Evolutionary conservation across 768 basidiomycete species (phyloP).

Genomic region (Boletus reticuloceps): DNA sequence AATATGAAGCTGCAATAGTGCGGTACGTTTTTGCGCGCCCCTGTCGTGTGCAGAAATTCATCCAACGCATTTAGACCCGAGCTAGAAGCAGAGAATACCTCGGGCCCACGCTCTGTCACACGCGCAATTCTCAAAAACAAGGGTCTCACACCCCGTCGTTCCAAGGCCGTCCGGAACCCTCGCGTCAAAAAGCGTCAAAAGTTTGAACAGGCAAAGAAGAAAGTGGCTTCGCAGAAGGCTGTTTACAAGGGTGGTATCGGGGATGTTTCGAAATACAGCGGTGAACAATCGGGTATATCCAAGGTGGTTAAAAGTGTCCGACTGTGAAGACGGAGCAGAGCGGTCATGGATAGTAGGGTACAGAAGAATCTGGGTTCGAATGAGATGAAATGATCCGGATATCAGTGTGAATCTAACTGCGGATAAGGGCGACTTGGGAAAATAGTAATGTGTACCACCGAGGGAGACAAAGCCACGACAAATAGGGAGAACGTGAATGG

Average conservation of each 20-base stretch:
- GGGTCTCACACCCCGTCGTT: constrained; percentile 86
- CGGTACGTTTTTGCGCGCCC: constrained; percentile 42
- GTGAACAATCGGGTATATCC: constrained; percentile 91
- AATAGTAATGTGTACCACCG: constrained; percentile 18
- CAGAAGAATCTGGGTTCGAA: constrained; percentile 18
- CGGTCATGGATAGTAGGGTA: constrained; percentile 5
- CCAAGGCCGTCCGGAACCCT: constrained; percentile 92
- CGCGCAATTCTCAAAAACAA: constrained; percentile 91
- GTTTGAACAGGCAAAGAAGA: constrained; percentile 95
- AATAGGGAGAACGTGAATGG: constrained; percentile 1
- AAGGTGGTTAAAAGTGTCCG: constrained; percentile 86
- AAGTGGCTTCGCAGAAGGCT: constrained; percentile 83
- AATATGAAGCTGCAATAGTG: constrained; percentile 66
- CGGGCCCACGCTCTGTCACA: constrained; percentile 85
- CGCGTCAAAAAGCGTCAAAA: constrained; percentile 94
- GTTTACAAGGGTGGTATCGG: constrained; percentile 88
- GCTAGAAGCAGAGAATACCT: constrained; percentile 37
- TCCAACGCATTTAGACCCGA: constrained; percentile 25
- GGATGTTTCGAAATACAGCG: constrained; percentile 75
- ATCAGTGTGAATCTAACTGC: constrained; percentile 12
- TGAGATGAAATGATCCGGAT: constrained; percentile 1
- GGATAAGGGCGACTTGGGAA: constrained; percentile 1
- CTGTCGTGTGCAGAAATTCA: constrained; percentile 4
- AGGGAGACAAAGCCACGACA: not conserved
- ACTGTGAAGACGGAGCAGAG: constrained; percentile 37